Evolutionary conservation across 2,329 filamentous ascomycete species (phyloP).

Genomic region (Harringtonia aguacate): DNA sequence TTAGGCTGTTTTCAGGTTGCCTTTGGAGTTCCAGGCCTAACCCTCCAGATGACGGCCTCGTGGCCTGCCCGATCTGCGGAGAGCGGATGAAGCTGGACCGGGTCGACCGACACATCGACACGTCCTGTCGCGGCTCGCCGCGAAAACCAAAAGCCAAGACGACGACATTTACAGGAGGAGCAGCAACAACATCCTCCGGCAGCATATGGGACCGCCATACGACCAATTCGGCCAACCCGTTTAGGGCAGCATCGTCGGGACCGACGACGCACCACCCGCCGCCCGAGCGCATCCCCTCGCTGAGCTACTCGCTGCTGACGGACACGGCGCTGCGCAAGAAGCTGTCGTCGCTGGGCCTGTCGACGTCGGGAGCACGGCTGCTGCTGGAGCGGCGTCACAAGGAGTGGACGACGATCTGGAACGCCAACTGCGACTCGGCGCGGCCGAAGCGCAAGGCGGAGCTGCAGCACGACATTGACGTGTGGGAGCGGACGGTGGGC

Average conservation of each 20-base stretch:
- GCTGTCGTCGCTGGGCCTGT: conserved; percentile 68
- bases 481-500: conserved; percentile 80
- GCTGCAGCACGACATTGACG: conserved; percentile 66
- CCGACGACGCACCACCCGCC: conserved; percentile 8
- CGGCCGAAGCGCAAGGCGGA: conserved; percentile 59
- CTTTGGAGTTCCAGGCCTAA: no score
- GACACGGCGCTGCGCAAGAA: conserved; percentile 72
- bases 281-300: conserved; percentile 59
- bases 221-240: background rate
- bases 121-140: conserved; percentile 32
- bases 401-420: conserved; percentile 94
- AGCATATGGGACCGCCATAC: background rate
- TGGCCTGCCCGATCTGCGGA: conserved; percentile 74
- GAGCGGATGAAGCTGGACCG: conserved; percentile 67
- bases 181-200: background rate
- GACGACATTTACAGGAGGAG: background rate
- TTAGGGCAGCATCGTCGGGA: no score
- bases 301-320: conserved; percentile 83
- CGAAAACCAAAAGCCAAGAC: conserved; percentile 12
- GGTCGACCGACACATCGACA: conserved; percentile 75
- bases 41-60: conserved; percentile 58
- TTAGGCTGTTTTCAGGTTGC: no score
- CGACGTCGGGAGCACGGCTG: conserved; percentile 53
- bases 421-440: conserved; percentile 86
- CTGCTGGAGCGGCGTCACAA: conserved; percentile 72